Base-by-base conservation (phyloP, 2,329 filamentous ascomycete species). In the Fusarium agapanthi region DNA sequence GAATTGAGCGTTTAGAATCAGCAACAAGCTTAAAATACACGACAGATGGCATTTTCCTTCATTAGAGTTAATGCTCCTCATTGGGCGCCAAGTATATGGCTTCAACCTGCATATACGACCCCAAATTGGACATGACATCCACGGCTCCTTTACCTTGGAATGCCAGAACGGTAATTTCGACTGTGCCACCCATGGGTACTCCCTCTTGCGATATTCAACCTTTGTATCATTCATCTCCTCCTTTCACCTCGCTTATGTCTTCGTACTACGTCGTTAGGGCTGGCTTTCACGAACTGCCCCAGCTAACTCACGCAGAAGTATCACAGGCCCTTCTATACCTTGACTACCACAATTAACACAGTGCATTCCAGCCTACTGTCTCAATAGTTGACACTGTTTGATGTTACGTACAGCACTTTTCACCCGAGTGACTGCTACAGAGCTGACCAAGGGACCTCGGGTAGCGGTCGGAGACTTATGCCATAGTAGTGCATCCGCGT, bases 121-220 rank as follows among this genome's bases (percentile, higher is more conserved):
- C 2, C 7, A 22, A 37, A 37, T 37, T 53, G 7, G 18, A 22
- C 12, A 2, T 5, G 9, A 2, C 18, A 22, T 16, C 3, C 1
- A n/a, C 14, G 6, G 28, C 12, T n/a, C 2, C 6, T 40, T 40
- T 1, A 40, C 5, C 20, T 14, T n/a, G 7, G 7, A 0, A 14
- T 9, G 7, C 13, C 38, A 3, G 20, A 1, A 14, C 20, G 2
- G 4, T 3, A 3, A 1, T 40, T n/a, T 8, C 2, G 7, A 7
- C 5, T 15, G 4, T 40, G 2, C 4, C 22, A n/a, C 13, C 1
- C 0, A 6, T 9, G 2, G 0, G 1, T n/a, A 6, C 7, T 40
- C 0, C 0, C 20, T 40, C 20, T 40, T 15, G 2, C 20, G 4
- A n/a, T 6, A 3, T 9, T 40, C 0, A 40, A 1, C 12, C 1